These are phyloP conservation scores for Mikania micrantha DNA, from an alignment of 129 eudicot species.

Conservation along the genomic window DNA sequence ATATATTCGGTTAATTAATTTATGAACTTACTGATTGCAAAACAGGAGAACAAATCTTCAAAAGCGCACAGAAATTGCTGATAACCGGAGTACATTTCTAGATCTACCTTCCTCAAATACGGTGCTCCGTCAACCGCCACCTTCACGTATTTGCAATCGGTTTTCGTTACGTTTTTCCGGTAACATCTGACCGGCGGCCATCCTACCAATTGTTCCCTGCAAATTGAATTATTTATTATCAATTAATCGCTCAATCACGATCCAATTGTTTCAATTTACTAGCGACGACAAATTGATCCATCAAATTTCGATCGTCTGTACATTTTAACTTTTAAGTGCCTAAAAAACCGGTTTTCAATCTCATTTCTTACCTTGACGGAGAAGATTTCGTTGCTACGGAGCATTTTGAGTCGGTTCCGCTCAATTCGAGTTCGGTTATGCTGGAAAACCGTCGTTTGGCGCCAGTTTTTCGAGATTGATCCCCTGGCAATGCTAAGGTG, in stretches of 20 bases:
- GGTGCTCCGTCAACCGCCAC: conserved; percentile 97
- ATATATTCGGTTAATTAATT: background rate
- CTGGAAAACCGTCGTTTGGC: conserved; percentile 44
- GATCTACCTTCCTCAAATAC: conserved; percentile 70
- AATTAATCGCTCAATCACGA: no score
- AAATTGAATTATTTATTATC: background rate
- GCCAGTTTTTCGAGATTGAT: conserved; percentile 26
- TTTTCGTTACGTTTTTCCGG: conserved; percentile 20
- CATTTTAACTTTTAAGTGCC: background rate
- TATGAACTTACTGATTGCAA: conserved; percentile 37
- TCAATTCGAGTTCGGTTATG: conserved; percentile 30
- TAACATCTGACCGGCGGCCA: conserved; percentile 88
- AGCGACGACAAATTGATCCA: background rate
- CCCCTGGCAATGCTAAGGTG: conserved; percentile 70
- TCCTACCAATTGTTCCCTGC: conserved; percentile 64
- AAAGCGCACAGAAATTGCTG: conserved; percentile 48
- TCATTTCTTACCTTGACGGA: conserved; percentile 47
- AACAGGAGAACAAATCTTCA: conserved; percentile 54
- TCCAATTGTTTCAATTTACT: background rate
- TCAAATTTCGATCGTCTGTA: background rate
- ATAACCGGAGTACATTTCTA: conserved; percentile 50
- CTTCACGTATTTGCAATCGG: conserved; percentile 60
- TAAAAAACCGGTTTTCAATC: no score
- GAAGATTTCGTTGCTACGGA: conserved; percentile 31
- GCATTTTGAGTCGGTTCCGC: background rate